phyloP scores from a whole-genome alignment of 2,329 filamentous ascomycete genomes.

The Alternaria atra region DNA sequence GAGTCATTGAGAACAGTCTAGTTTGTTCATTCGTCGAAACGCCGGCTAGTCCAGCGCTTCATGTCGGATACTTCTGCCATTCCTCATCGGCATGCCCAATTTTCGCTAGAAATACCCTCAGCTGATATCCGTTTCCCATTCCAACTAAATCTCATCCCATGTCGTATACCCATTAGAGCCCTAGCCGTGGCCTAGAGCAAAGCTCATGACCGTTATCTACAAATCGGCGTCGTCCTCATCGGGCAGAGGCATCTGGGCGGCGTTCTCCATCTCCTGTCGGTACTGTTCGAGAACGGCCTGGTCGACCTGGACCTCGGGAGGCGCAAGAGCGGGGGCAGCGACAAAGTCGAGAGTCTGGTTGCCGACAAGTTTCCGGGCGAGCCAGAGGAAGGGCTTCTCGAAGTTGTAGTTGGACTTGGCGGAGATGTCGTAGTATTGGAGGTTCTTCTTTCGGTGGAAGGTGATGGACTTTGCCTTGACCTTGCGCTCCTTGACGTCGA shows the following conservation, averaged over 20 bases:
- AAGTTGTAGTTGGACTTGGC: slow-evolving; percentile 99
- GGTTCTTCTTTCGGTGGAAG: slow-evolving; percentile 99
- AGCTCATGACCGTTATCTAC: slow-evolving; percentile 52
- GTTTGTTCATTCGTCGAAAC: slow-evolving; percentile 40
- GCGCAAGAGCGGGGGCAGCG: slow-evolving; percentile 91
- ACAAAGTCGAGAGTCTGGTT: slow-evolving; percentile 94
- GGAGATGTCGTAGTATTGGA: slow-evolving; percentile 99
- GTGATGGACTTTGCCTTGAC: slow-evolving; percentile 99
- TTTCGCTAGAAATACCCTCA: slow-evolving; percentile 42
- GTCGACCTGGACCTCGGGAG: slow-evolving; percentile 91
- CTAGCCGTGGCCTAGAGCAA: slow-evolving; percentile 25
- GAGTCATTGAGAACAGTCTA: slow-evolving; percentile 28
- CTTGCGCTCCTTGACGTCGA: slow-evolving; percentile 99
- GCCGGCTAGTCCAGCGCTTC: slow-evolving; percentile 47
- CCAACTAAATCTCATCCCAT: slow-evolving; percentile 37
- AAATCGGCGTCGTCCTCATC: slow-evolving; percentile 86
- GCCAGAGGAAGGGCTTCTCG: slow-evolving; percentile 99
- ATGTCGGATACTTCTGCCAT: slow-evolving; percentile 31
- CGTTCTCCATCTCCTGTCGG: slow-evolving; percentile 86
- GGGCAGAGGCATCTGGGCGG: slow-evolving; percentile 84
- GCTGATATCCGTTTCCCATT: slow-evolving; percentile 27
- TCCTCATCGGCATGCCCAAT: slow-evolving; percentile 32
- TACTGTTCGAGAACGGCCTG: slow-evolving; percentile 81
- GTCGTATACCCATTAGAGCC: slow-evolving; percentile 42
- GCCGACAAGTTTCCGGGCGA: slow-evolving; percentile 96